Evolutionary conservation across 805 yeast species (phyloP).

Genomic region (Diddensiella caesifluorescens): DNA sequence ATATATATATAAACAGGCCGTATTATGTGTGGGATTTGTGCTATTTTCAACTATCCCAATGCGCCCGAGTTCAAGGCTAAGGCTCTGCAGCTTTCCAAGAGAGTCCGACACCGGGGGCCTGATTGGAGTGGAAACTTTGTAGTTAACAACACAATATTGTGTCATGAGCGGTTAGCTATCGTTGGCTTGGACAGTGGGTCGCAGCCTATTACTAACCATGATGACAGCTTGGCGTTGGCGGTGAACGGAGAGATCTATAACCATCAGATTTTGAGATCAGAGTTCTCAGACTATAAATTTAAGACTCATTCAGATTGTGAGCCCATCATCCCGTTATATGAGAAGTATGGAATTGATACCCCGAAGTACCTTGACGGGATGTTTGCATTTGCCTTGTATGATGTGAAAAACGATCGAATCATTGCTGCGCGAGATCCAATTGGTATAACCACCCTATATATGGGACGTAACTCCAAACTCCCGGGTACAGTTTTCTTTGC

Average conservation of each 20-base stretch:
- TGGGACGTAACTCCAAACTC: constrained; percentile 68
- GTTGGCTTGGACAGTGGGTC: constrained; percentile 98
- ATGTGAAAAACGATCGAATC: constrained; percentile 75
- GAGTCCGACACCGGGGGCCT: constrained; percentile 98
- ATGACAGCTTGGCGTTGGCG: constrained; percentile 65
- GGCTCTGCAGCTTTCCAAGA: constrained; percentile 83
- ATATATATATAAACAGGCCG: neutral
- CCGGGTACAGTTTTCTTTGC: constrained; percentile 87
- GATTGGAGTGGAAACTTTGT: constrained; percentile 90
- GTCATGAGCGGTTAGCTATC: constrained; percentile 95
- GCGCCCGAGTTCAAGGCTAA: constrained; percentile 75
- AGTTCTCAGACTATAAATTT: constrained; percentile 67
- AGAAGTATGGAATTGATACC: constrained; percentile 82
- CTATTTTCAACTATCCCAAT: constrained; percentile 78
- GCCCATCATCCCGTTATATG: constrained; percentile 88
- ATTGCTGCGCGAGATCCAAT: constrained; percentile 98
- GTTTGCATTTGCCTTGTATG: constrained; percentile 94
- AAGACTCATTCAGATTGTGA: constrained; percentile 94
- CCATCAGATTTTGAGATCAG: constrained; percentile 82
- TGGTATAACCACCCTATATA: constrained; percentile 92
- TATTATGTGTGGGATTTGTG: constrained; percentile 95
- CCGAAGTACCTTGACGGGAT: constrained; percentile 95
- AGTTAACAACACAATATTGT: constrained; percentile 74
- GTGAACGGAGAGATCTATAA: constrained; percentile 99
- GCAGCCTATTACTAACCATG: constrained; percentile 86